phyloP scores from a whole-genome alignment of 768 basidiomycete genomes.

The Termitomyces sp. region DNA sequence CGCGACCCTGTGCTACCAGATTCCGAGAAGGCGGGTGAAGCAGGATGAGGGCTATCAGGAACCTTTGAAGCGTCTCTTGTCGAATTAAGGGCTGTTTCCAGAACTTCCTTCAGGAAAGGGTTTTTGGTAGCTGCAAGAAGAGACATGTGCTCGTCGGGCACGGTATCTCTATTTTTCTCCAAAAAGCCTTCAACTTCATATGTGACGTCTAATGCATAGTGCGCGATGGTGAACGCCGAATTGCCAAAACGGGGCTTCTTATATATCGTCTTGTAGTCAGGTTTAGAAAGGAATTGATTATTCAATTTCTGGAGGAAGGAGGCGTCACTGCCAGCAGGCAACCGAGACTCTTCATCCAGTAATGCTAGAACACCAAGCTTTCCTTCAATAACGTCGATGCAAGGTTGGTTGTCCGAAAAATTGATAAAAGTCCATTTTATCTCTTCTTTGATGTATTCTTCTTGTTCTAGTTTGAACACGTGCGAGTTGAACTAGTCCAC shows the following conservation, averaged over 20 bases:
- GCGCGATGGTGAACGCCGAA: conserved; percentile 94
- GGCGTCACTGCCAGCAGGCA: conserved; percentile 87
- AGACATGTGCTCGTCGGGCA: conserved; percentile 95
- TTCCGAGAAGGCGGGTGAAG: conserved; percentile 75
- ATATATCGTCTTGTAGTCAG: conserved; percentile 83
- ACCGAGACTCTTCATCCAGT: conserved; percentile 95
- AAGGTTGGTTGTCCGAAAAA: conserved; percentile 97
- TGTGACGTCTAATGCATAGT: conserved; percentile 97
- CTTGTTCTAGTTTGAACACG: conserved; percentile 98
- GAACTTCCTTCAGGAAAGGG: conserved; percentile 88
- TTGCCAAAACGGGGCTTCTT: conserved; percentile 99
- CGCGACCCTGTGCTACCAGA: conserved; percentile 72
- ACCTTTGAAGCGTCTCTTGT: conserved; percentile 62
- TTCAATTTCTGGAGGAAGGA: conserved; percentile 94
- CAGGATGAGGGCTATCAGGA: conserved; percentile 62
- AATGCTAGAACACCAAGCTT: conserved; percentile 92
- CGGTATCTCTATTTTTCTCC: conserved; percentile 98
- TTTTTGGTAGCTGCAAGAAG: conserved; percentile 86
- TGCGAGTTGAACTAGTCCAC: conserved; percentile 88
- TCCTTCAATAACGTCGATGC: conserved; percentile 98
- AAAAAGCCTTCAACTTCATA: conserved; percentile 98
- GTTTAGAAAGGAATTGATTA: conserved; percentile 70
- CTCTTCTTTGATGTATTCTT: conserved; percentile 96
- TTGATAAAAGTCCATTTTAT: conserved; percentile 99
- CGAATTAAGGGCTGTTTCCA: conserved; percentile 83